Conservation (phyloP, 495 filamentous ascomycete species). For the Penicillium arizonense region DNA sequence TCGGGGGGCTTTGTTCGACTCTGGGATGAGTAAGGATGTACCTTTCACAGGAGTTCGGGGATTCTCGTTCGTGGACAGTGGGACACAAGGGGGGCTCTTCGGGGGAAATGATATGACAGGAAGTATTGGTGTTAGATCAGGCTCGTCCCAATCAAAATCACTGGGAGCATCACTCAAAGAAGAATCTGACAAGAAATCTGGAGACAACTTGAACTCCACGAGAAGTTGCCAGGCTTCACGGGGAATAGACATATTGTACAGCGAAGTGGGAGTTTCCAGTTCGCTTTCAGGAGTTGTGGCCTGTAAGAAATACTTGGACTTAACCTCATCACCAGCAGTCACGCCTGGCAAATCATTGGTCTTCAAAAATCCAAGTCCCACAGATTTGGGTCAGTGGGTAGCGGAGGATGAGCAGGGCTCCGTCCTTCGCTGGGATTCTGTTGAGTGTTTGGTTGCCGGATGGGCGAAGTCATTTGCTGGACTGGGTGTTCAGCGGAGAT, state of each 20-base stretch:
- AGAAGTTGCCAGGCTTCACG: constrained; percentile 13
- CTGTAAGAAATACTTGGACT: constrained; percentile 37
- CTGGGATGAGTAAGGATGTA: not conserved
- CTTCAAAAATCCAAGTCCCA: constrained; percentile 40
- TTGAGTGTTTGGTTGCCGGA: not conserved
- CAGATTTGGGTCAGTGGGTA: constrained; percentile 14
- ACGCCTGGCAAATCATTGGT: constrained; percentile 40
- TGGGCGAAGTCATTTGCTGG: not conserved
- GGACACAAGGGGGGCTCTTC: not conserved
- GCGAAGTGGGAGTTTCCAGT: not conserved
- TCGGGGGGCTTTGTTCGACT: constrained; percentile 14
- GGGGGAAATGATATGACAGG: not conserved
- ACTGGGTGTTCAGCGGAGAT: not conserved
- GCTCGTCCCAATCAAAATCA: constrained; percentile 20
- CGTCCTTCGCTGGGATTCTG: not conserved
- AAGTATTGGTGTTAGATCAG: not conserved
- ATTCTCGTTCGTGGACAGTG: not conserved
- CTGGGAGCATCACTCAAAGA: constrained; percentile 32
- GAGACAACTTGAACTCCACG: constrained; percentile 11
- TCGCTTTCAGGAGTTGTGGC: not conserved
- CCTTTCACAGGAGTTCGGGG: constrained; percentile 10
- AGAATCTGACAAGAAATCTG: constrained; percentile 31
- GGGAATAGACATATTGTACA: constrained; percentile 6
- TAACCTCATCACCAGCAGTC: constrained; percentile 42
- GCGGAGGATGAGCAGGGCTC: not conserved